Evolutionary conservation across 1,139 yeast genomes (phyloP).

Genomic region (Blastobotrys serpentis): DNA sequence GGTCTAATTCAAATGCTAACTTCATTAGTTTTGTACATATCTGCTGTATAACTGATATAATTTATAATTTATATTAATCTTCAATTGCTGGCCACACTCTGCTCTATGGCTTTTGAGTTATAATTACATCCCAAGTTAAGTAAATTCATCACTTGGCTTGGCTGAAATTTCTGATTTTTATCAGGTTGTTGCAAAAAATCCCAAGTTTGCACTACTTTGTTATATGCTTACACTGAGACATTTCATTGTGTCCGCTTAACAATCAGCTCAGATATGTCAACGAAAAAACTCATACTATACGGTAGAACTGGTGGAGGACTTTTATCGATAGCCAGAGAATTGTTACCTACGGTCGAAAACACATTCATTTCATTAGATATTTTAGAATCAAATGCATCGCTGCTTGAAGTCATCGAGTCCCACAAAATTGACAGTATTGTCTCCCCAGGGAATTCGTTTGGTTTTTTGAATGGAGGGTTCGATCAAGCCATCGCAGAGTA

Average conservation of each 20-base stretch:
- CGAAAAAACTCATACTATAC: not conserved
- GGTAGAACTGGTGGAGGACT: not conserved
- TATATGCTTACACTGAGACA: not conserved
- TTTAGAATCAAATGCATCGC: conserved; percentile 6
- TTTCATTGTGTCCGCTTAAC: not conserved
- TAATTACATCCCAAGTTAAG: too few species aligned
- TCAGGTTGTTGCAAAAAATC: too few species aligned
- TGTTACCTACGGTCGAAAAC: too few species aligned
- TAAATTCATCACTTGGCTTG: too few species aligned
- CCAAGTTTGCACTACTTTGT: too few species aligned
- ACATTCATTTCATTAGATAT: not conserved
- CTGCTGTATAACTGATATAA: conserved; percentile 26
- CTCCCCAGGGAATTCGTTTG: conserved; percentile 56
- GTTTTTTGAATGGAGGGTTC: conserved; percentile 53
- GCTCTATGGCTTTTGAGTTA: too few species aligned
- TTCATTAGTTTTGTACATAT: conserved; percentile 30
- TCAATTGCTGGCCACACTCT: too few species aligned
- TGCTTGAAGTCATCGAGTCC: conserved; percentile 19
- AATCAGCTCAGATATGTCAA: not conserved
- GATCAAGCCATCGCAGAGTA: conserved; percentile 45
- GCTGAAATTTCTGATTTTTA: too few species aligned
- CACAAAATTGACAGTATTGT: conserved; percentile 39
- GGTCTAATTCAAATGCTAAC: too few species aligned
- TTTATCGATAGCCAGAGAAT: too few species aligned
- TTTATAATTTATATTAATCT: too few species aligned